Evolutionary conservation across 495 filamentous ascomycete genomes (phyloP).

Genomic region (Darksidea phi): DNA sequence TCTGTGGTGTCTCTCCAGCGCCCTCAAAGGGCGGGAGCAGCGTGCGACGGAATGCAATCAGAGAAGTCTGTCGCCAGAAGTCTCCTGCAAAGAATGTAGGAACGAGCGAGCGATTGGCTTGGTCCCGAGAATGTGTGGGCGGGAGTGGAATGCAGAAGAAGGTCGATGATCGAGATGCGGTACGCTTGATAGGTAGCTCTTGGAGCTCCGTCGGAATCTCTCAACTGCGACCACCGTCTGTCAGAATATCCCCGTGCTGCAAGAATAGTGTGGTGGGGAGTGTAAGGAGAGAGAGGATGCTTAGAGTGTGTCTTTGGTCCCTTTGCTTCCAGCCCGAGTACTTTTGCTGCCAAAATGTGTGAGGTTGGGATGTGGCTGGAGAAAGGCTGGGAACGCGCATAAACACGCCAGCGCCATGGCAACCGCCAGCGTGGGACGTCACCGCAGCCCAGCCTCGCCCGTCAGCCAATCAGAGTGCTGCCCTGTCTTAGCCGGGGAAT

Average conservation of each 20-base stretch:
- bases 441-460: conserved; percentile 11
- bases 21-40: conserved; percentile 44
- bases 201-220: background rate
- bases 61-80: background rate
- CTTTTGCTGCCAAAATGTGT: conserved; percentile 26
- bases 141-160: conserved; percentile 20
- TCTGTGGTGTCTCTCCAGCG: conserved; percentile 35
- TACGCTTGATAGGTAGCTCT: conserved; percentile 3
- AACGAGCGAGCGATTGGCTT: conserved; percentile 22
- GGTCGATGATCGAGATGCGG: conserved; percentile 8
- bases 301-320: conserved; percentile 21
- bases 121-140: conserved; percentile 5
- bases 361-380: conserved; percentile 29
- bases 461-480: conserved; percentile 1
- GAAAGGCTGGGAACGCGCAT: conserved; percentile 3
- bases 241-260: conserved; percentile 7
- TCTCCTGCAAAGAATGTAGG: conserved; percentile 21
- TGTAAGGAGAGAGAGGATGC: conserved; percentile 27
- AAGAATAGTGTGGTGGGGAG: background rate
- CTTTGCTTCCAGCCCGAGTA: conserved; percentile 7
- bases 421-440: conserved; percentile 20
- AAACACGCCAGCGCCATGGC: conserved; percentile 10
- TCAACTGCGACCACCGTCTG: conserved; percentile 3
- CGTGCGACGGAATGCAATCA: conserved; percentile 37
- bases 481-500: background rate